Conservation (phyloP, 169 alveolate genomes). For the Plasmodium vivax region DNA sequence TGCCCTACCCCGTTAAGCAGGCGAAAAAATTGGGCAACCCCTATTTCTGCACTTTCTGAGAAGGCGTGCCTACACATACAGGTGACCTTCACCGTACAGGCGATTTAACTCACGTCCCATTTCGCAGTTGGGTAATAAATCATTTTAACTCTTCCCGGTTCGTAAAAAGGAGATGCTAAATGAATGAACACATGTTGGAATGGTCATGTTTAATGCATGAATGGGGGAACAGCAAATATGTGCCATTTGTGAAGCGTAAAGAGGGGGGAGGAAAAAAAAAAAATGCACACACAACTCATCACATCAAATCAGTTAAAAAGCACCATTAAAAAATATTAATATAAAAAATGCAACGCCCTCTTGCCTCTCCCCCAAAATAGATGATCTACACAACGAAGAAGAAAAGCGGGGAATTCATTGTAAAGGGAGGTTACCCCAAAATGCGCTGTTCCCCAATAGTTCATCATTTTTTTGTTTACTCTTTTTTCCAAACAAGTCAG, state of each 20-base stretch:
- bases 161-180: not conserved
- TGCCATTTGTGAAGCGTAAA: not conserved
- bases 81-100: not conserved
- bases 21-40: not conserved
- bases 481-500: not conserved
- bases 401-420: not conserved
- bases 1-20: not conserved
- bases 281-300: not conserved
- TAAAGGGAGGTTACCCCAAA: not conserved
- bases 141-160: not conserved
- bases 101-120: not conserved
- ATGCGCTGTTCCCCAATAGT: not conserved
- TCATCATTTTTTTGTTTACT: not conserved
- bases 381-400: not conserved
- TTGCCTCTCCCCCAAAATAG: not conserved
- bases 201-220: not conserved
- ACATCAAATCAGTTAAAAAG: not conserved
- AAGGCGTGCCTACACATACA: not conserved
- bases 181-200: not conserved
- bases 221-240: not conserved
- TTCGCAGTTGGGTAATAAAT: not conserved
- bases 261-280: not conserved
- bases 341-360: not conserved
- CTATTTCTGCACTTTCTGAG: not conserved
- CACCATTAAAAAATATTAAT: not conserved